A percentile compares a stretch with the other conserved stretches of the same genome.
phyloP scores from a whole-genome alignment of 805 yeast species.

The Candida chauliodis region DNA sequence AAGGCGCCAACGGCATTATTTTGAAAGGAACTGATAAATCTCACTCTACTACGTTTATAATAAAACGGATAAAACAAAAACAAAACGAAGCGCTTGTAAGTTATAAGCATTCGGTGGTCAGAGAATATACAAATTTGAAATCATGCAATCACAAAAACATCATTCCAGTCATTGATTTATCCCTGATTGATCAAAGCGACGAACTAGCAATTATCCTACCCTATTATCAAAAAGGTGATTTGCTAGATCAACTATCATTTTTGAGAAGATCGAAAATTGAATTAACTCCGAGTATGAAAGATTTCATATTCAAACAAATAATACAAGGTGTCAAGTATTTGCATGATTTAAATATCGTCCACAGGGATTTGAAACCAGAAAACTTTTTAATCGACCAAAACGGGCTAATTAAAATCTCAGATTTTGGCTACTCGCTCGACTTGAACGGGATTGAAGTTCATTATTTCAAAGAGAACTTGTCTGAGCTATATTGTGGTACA shows the following conservation, averaged over 20 bases:
- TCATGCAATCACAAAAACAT: slow-evolving; percentile 27
- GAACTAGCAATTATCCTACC: slow-evolving; percentile 39
- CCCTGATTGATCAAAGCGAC: slow-evolving; percentile 8
- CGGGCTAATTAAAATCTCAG: slow-evolving; percentile 94
- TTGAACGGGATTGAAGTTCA: slow-evolving; percentile 17
- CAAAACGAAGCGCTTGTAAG: slow-evolving; percentile 9
- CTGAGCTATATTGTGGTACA: slow-evolving; percentile 44
- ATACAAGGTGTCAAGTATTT: slow-evolving; percentile 91
- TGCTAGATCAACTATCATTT: slow-evolving; percentile 39
- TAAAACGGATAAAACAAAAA: slow-evolving; percentile 28
- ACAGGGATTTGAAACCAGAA: slow-evolving; percentile 94
- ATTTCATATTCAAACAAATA: slow-evolving; percentile 74
- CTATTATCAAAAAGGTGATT: slow-evolving; percentile 46
- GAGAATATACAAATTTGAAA: slow-evolving; percentile 29
- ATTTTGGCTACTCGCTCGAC: slow-evolving; percentile 69
- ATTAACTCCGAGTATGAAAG: slow-evolving; percentile 34
- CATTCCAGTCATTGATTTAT: slow-evolving; percentile 25
- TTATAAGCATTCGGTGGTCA: slow-evolving; percentile 22
- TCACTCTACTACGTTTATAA: slow-evolving; percentile 19
- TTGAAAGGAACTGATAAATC: slow-evolving; percentile 26
- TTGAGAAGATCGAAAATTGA: slow-evolving; percentile 33
- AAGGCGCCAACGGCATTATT: slow-evolving; percentile 41
- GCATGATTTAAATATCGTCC: slow-evolving; percentile 91
- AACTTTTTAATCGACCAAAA: slow-evolving; percentile 89
- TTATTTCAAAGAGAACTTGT: slow-evolving; percentile 11